Percentiles rank a stretch among this genome's conserved stretches.
phyloP scores from a whole-genome alignment of 73 alveolate genomes.

The Paramecium tetraurelia region DNA sequence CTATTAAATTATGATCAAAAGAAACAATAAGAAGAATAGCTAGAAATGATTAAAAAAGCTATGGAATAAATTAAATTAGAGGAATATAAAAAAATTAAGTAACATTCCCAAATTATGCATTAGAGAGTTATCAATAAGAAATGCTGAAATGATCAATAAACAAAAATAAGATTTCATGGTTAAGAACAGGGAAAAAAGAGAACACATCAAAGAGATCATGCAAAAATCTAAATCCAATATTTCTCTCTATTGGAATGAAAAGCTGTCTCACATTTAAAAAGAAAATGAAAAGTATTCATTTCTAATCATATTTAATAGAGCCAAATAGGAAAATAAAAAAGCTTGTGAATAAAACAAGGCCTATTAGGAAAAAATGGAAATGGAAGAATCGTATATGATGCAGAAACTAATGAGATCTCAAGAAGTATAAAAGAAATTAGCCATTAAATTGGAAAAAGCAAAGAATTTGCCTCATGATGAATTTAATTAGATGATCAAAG shows the following conservation, averaged over 20 bases:
- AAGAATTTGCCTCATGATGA: constrained; percentile 15
- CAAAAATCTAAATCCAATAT: constrained; percentile 39
- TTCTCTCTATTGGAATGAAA: constrained; percentile 34
- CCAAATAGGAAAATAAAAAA: background rate
- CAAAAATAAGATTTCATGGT: background rate
- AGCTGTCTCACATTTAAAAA: background rate
- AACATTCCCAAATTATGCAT: background rate
- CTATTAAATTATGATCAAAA: background rate
- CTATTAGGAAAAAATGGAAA: background rate
- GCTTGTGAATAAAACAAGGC: background rate
- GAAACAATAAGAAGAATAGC: background rate
- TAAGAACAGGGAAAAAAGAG: constrained; percentile 7
- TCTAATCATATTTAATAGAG: background rate
- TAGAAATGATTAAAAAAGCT: background rate
- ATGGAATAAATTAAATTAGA: constrained; percentile 26
- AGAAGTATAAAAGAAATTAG: constrained; percentile 39
- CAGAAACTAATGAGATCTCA: background rate
- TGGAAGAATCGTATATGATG: constrained; percentile 21
- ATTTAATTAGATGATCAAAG: background rate
- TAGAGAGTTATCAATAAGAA: background rate
- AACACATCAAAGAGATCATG: constrained; percentile 1
- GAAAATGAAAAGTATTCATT: background rate
- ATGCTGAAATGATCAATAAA: constrained; percentile 24
- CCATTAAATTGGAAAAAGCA: constrained; percentile 13
- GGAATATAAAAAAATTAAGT: constrained; percentile 19